Conservation (phyloP, 1,284 basidiomycete species). For the Ustilago loliicola region DNA sequence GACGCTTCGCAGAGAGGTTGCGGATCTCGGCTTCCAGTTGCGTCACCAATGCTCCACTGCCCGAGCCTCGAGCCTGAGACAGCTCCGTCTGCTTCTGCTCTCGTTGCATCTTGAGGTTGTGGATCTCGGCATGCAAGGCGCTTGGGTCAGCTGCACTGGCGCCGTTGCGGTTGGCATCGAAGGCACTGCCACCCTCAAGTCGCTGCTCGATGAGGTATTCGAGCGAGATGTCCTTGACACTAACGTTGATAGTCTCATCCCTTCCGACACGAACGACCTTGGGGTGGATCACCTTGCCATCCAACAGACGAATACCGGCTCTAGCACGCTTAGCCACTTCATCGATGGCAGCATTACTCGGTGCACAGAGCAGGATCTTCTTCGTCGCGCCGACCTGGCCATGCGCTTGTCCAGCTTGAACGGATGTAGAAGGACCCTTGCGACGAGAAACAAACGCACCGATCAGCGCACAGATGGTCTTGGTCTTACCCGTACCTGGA, state of each 20-base stretch:
- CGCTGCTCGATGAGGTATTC: conserved; percentile 73
- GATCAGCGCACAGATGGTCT: conserved; percentile 95
- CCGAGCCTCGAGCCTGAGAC: conserved; percentile 36
- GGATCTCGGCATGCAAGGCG: conserved; percentile 45
- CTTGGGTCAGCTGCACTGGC: conserved; percentile 35
- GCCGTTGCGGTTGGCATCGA: conserved; percentile 26
- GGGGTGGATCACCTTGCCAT: conserved; percentile 76
- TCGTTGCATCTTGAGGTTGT: conserved; percentile 52
- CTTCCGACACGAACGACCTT: conserved; percentile 92
- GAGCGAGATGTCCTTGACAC: conserved; percentile 87
- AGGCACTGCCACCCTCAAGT: conserved; percentile 29
- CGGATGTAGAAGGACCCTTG: conserved; percentile 42
- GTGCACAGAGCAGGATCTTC: conserved; percentile 93
- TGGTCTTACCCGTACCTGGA: conserved; percentile 98
- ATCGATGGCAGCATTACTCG: conserved; percentile 98
- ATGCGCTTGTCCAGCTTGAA: conserved; percentile 34
- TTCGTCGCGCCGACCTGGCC: conserved; percentile 67
- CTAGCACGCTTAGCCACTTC: conserved; percentile 91
- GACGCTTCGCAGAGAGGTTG: conserved; percentile 47
- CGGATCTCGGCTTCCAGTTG: conserved; percentile 58
- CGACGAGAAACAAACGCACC: conserved; percentile 80
- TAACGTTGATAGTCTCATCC: conserved; percentile 82
- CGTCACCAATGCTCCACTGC: conserved; percentile 24
- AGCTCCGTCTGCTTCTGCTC: conserved; percentile 59
- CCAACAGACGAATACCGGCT: conserved; percentile 78